These are phyloP conservation scores for Xylaria longipes DNA, from an alignment of 495 filamentous ascomycete species.

Conservation along the genomic window DNA sequence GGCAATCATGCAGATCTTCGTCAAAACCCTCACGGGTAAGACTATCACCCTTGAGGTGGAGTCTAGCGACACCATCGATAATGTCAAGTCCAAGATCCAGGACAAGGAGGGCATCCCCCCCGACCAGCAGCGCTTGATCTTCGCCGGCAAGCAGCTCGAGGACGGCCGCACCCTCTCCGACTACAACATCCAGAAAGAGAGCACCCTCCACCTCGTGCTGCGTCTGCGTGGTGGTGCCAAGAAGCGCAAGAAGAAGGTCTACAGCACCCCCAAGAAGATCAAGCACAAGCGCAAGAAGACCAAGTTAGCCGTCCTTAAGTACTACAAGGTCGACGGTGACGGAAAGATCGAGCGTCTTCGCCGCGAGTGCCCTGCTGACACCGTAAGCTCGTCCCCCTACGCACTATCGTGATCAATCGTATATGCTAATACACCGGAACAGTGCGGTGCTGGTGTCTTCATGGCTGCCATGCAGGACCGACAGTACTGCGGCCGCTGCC, in stretches of 20 bases:
- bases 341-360: constrained; percentile 99
- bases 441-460: constrained; percentile 99
- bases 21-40: constrained; percentile 99
- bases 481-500: constrained; percentile 99
- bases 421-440: constrained; percentile 35
- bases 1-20: constrained; percentile 98
- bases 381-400: constrained; percentile 66
- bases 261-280: constrained; percentile 99
- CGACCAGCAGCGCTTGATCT: constrained; percentile 99
- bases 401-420: neutral
- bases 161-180: constrained; percentile 98
- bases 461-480: constrained; percentile 99
- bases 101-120: constrained; percentile 99
- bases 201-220: constrained; percentile 96
- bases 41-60: constrained; percentile 99
- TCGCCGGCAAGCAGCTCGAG: constrained; percentile 99
- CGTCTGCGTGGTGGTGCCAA: constrained; percentile 96
- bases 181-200: constrained; percentile 99
- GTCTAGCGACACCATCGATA: constrained; percentile 99
- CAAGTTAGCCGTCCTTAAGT: constrained; percentile 99
- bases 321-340: constrained; percentile 99
- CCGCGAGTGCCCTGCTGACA: constrained; percentile 91
- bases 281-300: constrained; percentile 99
- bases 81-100: constrained; percentile 94
- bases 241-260: constrained; percentile 99